These are phyloP conservation scores for Rhizophagus prolifer DNA, from an alignment of 192 early-diverging fungal genomes.

Conservation along the genomic window DNA sequence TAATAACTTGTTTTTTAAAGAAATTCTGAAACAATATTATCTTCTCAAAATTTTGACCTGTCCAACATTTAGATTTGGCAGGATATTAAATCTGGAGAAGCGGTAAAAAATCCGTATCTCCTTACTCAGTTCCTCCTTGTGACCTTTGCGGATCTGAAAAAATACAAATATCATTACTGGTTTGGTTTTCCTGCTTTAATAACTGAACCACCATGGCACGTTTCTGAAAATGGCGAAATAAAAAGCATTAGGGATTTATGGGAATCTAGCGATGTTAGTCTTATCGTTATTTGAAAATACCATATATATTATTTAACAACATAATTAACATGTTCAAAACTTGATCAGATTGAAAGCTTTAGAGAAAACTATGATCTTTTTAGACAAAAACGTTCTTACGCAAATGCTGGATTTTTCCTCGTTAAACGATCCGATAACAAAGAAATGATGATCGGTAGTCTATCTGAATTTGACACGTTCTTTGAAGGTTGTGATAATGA, in stretches of 20 bases:
- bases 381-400: constrained; percentile 10
- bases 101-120: constrained; percentile 58
- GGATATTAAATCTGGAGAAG: constrained; percentile 66
- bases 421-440: constrained; percentile 21
- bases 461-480: constrained; percentile 62
- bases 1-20: background rate
- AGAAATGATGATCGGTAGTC: constrained; percentile 38
- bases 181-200: constrained; percentile 89
- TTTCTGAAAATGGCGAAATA: constrained; percentile 32
- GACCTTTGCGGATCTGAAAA: constrained; percentile 96
- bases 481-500: constrained; percentile 36
- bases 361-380: constrained; percentile 10
- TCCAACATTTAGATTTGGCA: constrained; percentile 60
- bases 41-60: no score
- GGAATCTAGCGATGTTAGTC: constrained; percentile 9
- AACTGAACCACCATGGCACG: constrained; percentile 58
- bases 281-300: background rate
- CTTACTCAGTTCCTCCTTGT: constrained; percentile 76
- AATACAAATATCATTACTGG: constrained; percentile 94
- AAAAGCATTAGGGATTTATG: constrained; percentile 27
- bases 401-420: constrained; percentile 42
- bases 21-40: no score
- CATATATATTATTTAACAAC: background rate
- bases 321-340: background rate
- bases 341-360: constrained; percentile 2